Base-by-base conservation (phyloP, 306 rosid species). In the Vicia faba region DNA sequence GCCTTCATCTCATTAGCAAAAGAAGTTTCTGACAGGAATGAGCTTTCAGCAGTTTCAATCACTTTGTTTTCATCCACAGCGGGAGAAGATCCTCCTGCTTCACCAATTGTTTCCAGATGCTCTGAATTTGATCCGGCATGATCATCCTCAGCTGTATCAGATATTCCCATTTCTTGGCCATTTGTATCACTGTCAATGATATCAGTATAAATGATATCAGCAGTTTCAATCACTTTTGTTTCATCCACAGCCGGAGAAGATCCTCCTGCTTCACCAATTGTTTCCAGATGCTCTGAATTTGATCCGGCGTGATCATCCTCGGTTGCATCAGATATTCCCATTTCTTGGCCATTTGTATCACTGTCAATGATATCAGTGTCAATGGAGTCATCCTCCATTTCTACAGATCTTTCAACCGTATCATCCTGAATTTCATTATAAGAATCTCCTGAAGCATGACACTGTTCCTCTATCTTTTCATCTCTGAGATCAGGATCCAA, bases 51-150 rank as follows among this genome's bases (percentile, higher is more conserved):
- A 36, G 28, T 48, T 8, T 7, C 46, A 14, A 26, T 49, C 18
- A 58, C 40, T 36, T 29, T 46, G 7, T 11, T 48, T 36, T 48
- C 56, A 50, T 49, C 46, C 18, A 15, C 45, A 28, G 68, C 71
- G 33, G 79, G 78, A 68, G 87, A 79, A 65, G 84, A 33, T 13
- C 31, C 81, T 16, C 70, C 79, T 36, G 13, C 40, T 68, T 75
- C 86, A 70, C 28, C 50, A 39, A 58, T 49, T 66, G 65, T 77
- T 53, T 61, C 77, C 26, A 19, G 59, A 71, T 19, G 66, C 69
- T 74, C 79, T 51, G 76, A 51, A 43, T 66, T 80, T 40, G 69
- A 41, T 46, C 41, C 80, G 23, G 69, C 44, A 4, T 36, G 40
- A 16, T 16, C 13, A 51, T 60, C 58, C 19, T 40, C 15, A 3